Evolutionary conservation across 805 yeast species (phyloP).

Genomic region (Monosporozyma servazzii): DNA sequence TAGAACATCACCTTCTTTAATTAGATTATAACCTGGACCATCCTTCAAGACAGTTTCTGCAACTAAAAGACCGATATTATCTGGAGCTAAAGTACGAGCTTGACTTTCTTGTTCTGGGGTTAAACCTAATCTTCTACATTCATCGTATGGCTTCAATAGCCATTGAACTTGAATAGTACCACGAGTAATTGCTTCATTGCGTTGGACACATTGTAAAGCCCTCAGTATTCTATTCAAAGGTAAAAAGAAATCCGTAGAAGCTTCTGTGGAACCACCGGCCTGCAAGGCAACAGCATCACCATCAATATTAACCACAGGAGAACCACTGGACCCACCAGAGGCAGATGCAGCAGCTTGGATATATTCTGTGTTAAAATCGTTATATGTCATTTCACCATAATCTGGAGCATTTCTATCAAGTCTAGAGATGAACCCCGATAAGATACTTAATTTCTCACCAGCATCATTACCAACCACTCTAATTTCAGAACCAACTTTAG

Average conservation of each 20-base stretch:
- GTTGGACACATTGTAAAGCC: constrained; percentile 68
- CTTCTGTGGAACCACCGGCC: constrained; percentile 88
- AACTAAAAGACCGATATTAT: constrained; percentile 69
- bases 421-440: constrained; percentile 72
- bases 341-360: constrained; percentile 96
- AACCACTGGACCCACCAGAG: constrained; percentile 91
- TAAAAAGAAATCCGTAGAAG: constrained; percentile 86
- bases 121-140: constrained; percentile 80
- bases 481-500: constrained; percentile 86
- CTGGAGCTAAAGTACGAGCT: constrained; percentile 64
- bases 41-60: constrained; percentile 74
- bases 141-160: constrained; percentile 79
- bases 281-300: constrained; percentile 86
- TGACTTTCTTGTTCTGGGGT: constrained; percentile 60
- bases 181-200: constrained; percentile 52
- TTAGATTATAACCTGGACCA: constrained; percentile 68
- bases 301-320: constrained; percentile 87
- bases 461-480: constrained; percentile 95
- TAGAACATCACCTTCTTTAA: constrained; percentile 81
- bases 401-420: constrained; percentile 92
- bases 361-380: constrained; percentile 89
- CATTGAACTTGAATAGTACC: constrained; percentile 92
- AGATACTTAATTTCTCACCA: constrained; percentile 83
- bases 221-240: constrained; percentile 79
- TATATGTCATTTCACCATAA: constrained; percentile 78